These are phyloP conservation scores for Colletotrichum sp. DNA, from an alignment of 2,329 filamentous ascomycete species.

Conservation along the genomic window DNA sequence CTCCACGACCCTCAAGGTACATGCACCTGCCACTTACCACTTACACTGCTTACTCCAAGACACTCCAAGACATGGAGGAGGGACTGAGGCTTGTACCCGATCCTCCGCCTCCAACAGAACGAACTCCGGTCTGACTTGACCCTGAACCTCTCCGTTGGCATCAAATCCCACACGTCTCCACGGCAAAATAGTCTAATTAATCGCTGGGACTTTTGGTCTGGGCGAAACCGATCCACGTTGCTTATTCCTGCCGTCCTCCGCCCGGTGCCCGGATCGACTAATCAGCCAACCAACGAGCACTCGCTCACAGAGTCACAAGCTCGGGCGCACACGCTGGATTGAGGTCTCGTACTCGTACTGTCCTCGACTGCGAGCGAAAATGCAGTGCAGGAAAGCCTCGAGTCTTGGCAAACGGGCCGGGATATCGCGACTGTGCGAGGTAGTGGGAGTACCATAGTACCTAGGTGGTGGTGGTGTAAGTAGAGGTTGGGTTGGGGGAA, in stretches of 20 bases:
- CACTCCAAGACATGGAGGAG: neutral
- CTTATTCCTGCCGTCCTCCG: slow-evolving; percentile 8
- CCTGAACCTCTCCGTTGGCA: neutral
- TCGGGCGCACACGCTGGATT: neutral
- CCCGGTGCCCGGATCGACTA: neutral
- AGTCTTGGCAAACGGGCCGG: neutral
- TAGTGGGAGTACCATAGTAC: neutral
- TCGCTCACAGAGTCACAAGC: neutral
- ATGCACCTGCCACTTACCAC: neutral
- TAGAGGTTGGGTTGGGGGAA: neutral
- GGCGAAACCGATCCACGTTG: neutral
- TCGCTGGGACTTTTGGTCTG: neutral
- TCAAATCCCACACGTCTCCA: neutral
- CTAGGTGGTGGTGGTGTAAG: neutral
- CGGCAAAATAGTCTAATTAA: slow-evolving; percentile 3
- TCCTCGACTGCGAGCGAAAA: neutral
- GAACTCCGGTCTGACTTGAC: neutral
- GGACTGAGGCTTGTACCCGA: neutral
- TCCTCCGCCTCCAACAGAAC: neutral
- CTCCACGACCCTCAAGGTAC: neutral
- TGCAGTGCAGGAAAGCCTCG: neutral
- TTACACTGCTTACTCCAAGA: neutral
- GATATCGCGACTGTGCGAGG: neutral
- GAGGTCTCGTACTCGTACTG: neutral
- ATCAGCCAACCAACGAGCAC: neutral